A percentile compares a stretch with the other conserved stretches of the same genome.
Evolutionary conservation across 177 flowering plant genomes (phyloP).

Genomic region (Telopea speciosissima): DNA sequence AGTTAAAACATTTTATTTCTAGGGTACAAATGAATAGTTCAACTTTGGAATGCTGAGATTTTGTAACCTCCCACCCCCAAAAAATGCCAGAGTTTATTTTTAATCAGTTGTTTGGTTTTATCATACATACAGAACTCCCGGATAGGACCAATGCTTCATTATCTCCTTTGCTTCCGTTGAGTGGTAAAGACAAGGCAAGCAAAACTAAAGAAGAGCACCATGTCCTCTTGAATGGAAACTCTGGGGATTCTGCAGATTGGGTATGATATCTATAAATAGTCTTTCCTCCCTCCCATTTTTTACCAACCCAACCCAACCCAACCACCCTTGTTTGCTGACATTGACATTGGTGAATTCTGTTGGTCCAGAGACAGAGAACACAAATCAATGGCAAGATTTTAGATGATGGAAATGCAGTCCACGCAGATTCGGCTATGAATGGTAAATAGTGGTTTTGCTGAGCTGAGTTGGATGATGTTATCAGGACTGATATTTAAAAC

Average conservation of each 20-base stretch:
- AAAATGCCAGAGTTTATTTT: no score
- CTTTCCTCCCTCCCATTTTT: not conserved
- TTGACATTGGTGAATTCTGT: not conserved
- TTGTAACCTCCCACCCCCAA: no score
- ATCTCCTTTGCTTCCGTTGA: constrained; percentile 53
- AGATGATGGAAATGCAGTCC: constrained; percentile 50
- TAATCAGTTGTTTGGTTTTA: not conserved
- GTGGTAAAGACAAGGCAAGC: constrained; percentile 58
- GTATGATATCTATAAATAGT: constrained; percentile 27
- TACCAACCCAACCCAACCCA: not conserved
- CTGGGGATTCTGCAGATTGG: constrained; percentile 69
- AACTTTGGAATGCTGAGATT: no score
- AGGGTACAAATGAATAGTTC: no score
- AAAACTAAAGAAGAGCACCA: constrained; percentile 65
- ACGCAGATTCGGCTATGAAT: constrained; percentile 45
- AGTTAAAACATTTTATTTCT: no score
- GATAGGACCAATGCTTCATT: constrained; percentile 53
- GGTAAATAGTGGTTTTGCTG: constrained; percentile 37
- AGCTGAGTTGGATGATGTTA: constrained; percentile 7
- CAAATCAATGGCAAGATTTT: constrained; percentile 62
- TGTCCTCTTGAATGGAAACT: constrained; percentile 78
- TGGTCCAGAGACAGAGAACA: constrained; percentile 54
- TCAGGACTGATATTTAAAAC: constrained; percentile 9
- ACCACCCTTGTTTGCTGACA: not conserved
- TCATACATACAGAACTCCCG: constrained; percentile 54